A percentile compares a stretch with the other conserved stretches of the same genome.
Conservation (phyloP, 441 rosid genomes). For the Adansonia rubrostipa region DNA sequence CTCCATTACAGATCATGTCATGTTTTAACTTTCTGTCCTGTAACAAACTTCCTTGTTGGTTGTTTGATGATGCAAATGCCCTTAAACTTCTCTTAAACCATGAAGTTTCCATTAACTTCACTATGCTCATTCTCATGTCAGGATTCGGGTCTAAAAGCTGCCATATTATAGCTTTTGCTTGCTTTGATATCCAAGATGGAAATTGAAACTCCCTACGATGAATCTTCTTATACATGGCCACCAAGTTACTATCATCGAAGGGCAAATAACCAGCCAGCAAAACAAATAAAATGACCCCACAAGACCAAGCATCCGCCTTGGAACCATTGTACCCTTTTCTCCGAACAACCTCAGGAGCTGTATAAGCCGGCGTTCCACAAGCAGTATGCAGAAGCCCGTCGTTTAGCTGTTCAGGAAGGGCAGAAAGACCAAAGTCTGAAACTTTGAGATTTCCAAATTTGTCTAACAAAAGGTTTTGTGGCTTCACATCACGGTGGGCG, state of each 20-base stretch:
- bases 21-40: constrained; percentile 17
- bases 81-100: constrained; percentile 60
- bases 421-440: constrained; percentile 80
- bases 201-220: constrained; percentile 55
- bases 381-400: constrained; percentile 66
- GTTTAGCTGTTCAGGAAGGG: constrained; percentile 58
- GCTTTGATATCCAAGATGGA: constrained; percentile 64
- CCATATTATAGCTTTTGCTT: constrained; percentile 54
- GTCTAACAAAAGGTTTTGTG: constrained; percentile 79
- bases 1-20: constrained; percentile 21
- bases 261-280: constrained; percentile 66
- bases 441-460: constrained; percentile 59
- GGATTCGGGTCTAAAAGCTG: constrained; percentile 82
- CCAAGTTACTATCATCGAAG: constrained; percentile 60
- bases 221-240: constrained; percentile 58
- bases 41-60: constrained; percentile 24
- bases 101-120: constrained; percentile 40
- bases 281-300: constrained; percentile 75
- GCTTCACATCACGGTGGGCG: constrained; percentile 84
- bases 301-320: constrained; percentile 90
- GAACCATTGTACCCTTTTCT: constrained; percentile 71
- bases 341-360: constrained; percentile 77
- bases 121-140: constrained; percentile 62
- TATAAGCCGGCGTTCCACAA: constrained; percentile 89
- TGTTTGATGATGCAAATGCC: not conserved